Percentiles rank a stretch among this genome's conserved stretches.
Evolutionary conservation across 768 basidiomycete genomes (phyloP).

Genomic region (Mycena galericulata): DNA sequence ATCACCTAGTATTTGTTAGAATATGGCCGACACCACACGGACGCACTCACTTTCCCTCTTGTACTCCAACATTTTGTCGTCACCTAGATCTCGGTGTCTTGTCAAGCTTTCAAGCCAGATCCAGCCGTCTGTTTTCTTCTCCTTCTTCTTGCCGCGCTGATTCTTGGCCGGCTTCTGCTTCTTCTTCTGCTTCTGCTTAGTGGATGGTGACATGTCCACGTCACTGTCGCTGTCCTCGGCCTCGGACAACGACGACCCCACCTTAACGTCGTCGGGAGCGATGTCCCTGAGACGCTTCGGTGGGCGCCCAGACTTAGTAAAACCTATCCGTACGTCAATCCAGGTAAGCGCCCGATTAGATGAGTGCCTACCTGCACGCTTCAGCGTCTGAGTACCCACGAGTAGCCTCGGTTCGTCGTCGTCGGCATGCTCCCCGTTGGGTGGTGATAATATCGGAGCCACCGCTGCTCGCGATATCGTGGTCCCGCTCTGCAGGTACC

Average conservation of each 20-base stretch:
- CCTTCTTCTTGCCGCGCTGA: not conserved
- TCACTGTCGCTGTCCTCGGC: conserved; percentile 8
- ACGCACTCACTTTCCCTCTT: conserved; percentile 21
- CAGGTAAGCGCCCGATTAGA: not conserved
- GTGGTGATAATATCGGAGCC: not conserved
- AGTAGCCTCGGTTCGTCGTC: not conserved
- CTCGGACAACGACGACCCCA: too few relatives aligned
- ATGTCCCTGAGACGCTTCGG: too few relatives aligned
- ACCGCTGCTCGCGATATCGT: not conserved
- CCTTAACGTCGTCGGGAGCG: too few relatives aligned
- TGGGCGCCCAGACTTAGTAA: too few relatives aligned
- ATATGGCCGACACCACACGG: not conserved
- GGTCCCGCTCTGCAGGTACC: conserved; percentile 16
- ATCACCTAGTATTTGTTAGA: conserved; percentile 21
- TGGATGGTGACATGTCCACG: not conserved
- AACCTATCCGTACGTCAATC: not conserved
- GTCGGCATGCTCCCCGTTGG: not conserved
- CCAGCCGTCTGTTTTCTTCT: conserved; percentile 20
- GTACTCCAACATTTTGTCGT: conserved; percentile 8
- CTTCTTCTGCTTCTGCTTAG: not conserved
- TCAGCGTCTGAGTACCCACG: conserved; percentile 14
- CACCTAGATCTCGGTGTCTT: too few relatives aligned
- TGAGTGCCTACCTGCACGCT: conserved; percentile 4
- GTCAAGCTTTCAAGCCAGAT: conserved; percentile 12
- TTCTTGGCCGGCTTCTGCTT: not conserved